These are phyloP conservation scores for Aspergillus ostianus DNA, from an alignment of 495 filamentous ascomycete species.

Conservation along the genomic window DNA sequence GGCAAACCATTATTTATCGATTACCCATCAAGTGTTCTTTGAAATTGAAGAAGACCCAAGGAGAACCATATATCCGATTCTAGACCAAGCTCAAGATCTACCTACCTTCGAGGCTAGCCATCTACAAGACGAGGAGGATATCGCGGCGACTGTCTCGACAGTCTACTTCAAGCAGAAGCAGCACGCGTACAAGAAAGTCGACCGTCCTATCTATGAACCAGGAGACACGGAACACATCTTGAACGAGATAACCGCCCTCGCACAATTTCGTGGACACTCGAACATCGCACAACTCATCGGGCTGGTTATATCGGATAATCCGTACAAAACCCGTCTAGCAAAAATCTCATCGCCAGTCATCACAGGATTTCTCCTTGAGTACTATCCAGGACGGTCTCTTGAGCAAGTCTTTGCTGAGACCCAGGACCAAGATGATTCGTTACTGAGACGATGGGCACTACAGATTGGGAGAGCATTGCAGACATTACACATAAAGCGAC, in stretches of 20 bases:
- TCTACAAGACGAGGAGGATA: conserved; percentile 8
- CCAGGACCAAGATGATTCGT: conserved; percentile 7
- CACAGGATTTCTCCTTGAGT: conserved; percentile 22
- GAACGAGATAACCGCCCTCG: conserved; percentile 16
- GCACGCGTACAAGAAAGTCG: conserved; percentile 18
- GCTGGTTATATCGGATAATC: conserved; percentile 19
- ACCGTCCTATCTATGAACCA: conserved; percentile 17
- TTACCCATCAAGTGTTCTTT: conserved; percentile 11
- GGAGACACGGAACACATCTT: conserved; percentile 16
- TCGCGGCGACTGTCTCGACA: conserved; percentile 15
- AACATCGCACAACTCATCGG: conserved; percentile 21
- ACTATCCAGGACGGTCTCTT: conserved; percentile 20
- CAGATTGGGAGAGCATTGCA: conserved; percentile 15
- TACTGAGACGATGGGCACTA: conserved; percentile 17
- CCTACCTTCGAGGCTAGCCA: conserved; percentile 12
- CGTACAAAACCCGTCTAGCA: conserved; percentile 14
- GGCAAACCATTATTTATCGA: conserved; percentile 10
- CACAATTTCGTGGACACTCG: conserved; percentile 14
- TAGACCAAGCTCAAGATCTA: conserved; percentile 10
- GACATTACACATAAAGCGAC: conserved; percentile 9
- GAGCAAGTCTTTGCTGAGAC: conserved; percentile 9
- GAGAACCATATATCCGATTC: conserved; percentile 15
- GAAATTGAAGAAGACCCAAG: conserved; percentile 13
- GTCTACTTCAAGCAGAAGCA: conserved; percentile 7
- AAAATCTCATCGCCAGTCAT: conserved; percentile 9